Base-by-base conservation (phyloP, 192 early-diverging fungal genomes). In the Haplosporangium gracile region DNA sequence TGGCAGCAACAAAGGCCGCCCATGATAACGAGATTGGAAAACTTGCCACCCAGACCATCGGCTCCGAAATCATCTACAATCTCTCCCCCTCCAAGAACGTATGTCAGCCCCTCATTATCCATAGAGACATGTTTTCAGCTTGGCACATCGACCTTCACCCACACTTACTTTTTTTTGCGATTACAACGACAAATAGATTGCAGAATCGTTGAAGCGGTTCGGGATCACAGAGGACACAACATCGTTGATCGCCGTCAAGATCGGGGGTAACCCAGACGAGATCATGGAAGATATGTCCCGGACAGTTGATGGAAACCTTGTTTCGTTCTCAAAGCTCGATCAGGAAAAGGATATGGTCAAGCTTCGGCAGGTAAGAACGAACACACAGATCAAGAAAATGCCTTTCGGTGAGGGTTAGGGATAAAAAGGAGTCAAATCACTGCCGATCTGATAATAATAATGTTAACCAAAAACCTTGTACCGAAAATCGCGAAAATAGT, bases 1-100 rank as follows among this genome's bases (percentile, higher is more conserved):
- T 89, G 4, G 93, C 93, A 1, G 82, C 82, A 2, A 91, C 91
- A 42, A 89, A 85, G 53, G 91, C 93, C 8, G 82, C 91, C 13
- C 81, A 92, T 45, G 84, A 91, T 36, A 84, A 90, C 47, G 79
- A 82, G 45, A 34, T 75, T n/a, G 77, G 88, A 40, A 89, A 90
- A n/a, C 71, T 94, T 16, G 92, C 88, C 71, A 93, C 93, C 5
- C 89, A 91, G 70, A 90, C 89, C 60, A 68, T 94, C 16, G 85
- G 89, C 79, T 92, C 92, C 13, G 93, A 94, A 82, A 90, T 93
- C 70, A 89, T 93, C 20, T 94, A 92, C 69, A 88, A 89, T 57
- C 89, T 94, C 70, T 92, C 92, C 2, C 88, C 92, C 6, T 83
- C 88, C 20, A 89, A 83, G 57, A 91, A 92, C 70, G 93, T 92